Conservation (phyloP, 73 alveolate species). For the Symbiodinium pilosum region DNA sequence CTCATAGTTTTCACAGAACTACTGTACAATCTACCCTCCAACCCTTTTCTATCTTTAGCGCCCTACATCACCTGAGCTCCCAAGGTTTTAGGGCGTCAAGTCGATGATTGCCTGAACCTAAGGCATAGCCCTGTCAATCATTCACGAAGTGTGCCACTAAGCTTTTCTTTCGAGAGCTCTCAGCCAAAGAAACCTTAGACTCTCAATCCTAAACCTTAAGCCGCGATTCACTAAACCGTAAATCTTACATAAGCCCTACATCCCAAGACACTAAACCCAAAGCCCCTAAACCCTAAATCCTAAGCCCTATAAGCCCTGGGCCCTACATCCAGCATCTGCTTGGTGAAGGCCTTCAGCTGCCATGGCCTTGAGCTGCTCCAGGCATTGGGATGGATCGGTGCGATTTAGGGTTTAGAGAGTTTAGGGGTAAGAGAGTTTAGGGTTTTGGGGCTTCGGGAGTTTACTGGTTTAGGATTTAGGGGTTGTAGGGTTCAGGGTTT, state of each 20-base stretch:
- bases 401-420: background rate
- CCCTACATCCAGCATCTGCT: too few species aligned
- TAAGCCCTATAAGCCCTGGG: background rate
- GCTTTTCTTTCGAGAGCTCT: too few species aligned
- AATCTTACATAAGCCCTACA: background rate
- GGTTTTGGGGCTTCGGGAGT: background rate
- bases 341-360: background rate
- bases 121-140: too few species aligned
- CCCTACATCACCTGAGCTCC: too few species aligned
- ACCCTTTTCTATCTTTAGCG: too few species aligned
- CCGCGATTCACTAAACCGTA: background rate
- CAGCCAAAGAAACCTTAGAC: background rate
- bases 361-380: slow-evolving; percentile 8
- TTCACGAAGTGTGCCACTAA: too few species aligned
- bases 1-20: too few species aligned
- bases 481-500: too few species aligned
- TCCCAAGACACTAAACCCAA: background rate
- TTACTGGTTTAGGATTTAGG: too few species aligned
- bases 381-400: background rate
- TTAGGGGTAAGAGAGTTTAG: background rate
- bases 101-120: too few species aligned
- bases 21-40: too few species aligned
- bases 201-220: background rate
- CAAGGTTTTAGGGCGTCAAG: too few species aligned
- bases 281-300: background rate